phyloP scores from a whole-genome alignment of 208 protist species.

The Trypanosoma boissoni region DNA sequence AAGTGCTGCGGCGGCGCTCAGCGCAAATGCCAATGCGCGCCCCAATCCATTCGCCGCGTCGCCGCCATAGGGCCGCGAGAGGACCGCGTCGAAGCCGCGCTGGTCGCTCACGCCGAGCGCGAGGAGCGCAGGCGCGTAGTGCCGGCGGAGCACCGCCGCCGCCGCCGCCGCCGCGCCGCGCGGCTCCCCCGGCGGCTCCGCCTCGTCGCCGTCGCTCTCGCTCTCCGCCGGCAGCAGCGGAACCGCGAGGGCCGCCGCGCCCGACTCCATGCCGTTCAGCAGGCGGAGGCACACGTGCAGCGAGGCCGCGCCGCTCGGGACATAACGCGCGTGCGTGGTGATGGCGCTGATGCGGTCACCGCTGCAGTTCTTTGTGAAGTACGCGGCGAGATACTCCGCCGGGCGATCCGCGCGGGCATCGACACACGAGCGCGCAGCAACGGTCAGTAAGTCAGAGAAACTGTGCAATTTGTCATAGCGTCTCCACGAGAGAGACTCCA shows the following conservation, averaged over 20 bases:
- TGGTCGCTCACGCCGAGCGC: not conserved
- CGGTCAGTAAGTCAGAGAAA: slow-evolving; percentile 64
- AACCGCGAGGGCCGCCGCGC: slow-evolving; percentile 10
- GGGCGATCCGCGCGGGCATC: slow-evolving; percentile 44
- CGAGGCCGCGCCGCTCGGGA: not conserved
- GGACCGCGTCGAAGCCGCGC: not conserved
- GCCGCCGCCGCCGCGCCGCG: too few species aligned
- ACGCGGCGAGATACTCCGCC: slow-evolving; percentile 59
- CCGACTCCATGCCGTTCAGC: slow-evolving; percentile 18
- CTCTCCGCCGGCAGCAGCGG: not conserved
- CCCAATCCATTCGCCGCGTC: slow-evolving; percentile 33
- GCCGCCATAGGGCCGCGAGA: slow-evolving; percentile 19
- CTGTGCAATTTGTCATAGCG: slow-evolving; percentile 69
- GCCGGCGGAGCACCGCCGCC: not conserved
- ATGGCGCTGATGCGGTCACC: slow-evolving; percentile 22
- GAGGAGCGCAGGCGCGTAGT: not conserved
- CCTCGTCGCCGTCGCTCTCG: not conserved
- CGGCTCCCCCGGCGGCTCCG: not conserved
- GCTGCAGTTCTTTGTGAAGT: slow-evolving; percentile 47
- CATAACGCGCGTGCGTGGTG: not conserved
- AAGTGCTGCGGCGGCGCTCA: slow-evolving; percentile 52
- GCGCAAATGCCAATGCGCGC: slow-evolving; percentile 30
- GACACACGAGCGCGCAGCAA: slow-evolving; percentile 75
- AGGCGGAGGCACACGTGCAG: slow-evolving; percentile 11
- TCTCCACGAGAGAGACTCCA: slow-evolving; percentile 65